These are phyloP conservation scores for Candida labiduridarum DNA, from an alignment of 1,139 yeast genomes.

Conservation along the genomic window DNA sequence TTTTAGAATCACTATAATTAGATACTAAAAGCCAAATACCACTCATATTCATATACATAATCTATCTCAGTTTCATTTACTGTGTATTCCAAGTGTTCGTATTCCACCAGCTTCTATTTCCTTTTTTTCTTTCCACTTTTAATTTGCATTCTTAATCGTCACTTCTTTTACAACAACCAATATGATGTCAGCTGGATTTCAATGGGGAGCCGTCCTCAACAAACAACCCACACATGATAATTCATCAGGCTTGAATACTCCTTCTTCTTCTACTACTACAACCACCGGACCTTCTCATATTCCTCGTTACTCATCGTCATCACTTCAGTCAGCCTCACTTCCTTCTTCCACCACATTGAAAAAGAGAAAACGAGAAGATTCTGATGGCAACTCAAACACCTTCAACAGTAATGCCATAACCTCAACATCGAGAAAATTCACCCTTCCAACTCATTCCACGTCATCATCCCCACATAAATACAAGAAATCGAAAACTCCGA, in stretches of 20 bases:
- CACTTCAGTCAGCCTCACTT: constrained; percentile 4
- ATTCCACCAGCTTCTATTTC: not conserved
- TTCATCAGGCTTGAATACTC: not conserved
- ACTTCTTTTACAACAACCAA: not conserved
- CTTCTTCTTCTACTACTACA: not conserved
- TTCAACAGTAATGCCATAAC: not conserved
- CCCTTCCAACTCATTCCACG: constrained; percentile 6
- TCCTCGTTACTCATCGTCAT: constrained; percentile 2
- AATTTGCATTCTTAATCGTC: not conserved
- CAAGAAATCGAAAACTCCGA: constrained; percentile 43
- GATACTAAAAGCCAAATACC: no score
- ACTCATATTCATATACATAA: no score
- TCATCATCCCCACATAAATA: constrained; percentile 3
- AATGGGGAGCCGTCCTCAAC: constrained; percentile 28
- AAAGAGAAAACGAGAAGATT: constrained; percentile 14
- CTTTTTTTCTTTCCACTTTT: not conserved
- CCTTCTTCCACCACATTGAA: constrained; percentile 8
- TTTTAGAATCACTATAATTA: no score
- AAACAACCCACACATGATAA: constrained; percentile 13
- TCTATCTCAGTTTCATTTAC: no score
- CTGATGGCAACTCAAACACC: not conserved
- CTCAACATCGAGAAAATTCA: constrained; percentile 7
- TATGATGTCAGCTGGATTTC: constrained; percentile 37
- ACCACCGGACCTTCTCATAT: not conserved
- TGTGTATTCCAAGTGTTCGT: no score